Percentiles rank a stretch among this genome's conserved stretches.
phyloP scores from a whole-genome alignment of 805 yeast species.

The Hemisphaericaspora nanyangensis region DNA sequence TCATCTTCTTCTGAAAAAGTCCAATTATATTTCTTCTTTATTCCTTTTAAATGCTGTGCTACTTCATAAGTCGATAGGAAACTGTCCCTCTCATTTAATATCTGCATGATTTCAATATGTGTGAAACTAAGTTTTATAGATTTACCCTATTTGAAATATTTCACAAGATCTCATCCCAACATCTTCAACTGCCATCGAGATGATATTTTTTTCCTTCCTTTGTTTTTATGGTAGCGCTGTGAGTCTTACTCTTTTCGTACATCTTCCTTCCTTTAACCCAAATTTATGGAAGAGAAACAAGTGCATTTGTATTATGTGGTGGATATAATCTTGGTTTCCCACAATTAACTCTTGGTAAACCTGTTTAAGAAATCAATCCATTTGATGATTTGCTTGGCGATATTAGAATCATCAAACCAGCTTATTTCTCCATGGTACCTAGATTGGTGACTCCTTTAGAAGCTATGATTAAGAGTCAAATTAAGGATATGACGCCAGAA shows the following conservation, averaged over 20 bases:
- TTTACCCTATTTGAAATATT: too few relatives aligned
- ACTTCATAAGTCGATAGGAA: conserved; percentile 68
- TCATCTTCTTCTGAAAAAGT: conserved; percentile 31
- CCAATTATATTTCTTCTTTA: conserved; percentile 48
- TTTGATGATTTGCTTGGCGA: conserved; percentile 46
- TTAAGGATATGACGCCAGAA: conserved; percentile 28
- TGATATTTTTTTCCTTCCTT: too few relatives aligned
- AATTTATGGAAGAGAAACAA: conserved; percentile 48
- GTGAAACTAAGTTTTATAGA: too few relatives aligned
- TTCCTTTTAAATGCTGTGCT: conserved; percentile 45
- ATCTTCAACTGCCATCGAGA: too few relatives aligned
- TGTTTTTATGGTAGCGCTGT: too few relatives aligned
- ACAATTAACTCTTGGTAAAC: conserved; percentile 8
- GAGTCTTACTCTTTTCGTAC: too few relatives aligned
- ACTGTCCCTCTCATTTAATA: conserved; percentile 48
- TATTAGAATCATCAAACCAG: conserved; percentile 51
- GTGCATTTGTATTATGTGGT: conserved; percentile 38
- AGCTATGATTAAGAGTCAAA: conserved; percentile 51
- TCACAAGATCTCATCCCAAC: too few relatives aligned
- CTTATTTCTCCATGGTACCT: conserved; percentile 56
- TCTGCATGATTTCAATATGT: conserved; percentile 27
- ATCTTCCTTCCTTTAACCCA: conserved; percentile 55
- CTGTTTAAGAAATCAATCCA: conserved; percentile 13
- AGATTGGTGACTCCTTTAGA: conserved; percentile 60
- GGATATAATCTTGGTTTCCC: conserved; percentile 56